These are phyloP conservation scores for Capsicum chinense DNA, from an alignment of 257 asterid species.

Conservation along the genomic window DNA sequence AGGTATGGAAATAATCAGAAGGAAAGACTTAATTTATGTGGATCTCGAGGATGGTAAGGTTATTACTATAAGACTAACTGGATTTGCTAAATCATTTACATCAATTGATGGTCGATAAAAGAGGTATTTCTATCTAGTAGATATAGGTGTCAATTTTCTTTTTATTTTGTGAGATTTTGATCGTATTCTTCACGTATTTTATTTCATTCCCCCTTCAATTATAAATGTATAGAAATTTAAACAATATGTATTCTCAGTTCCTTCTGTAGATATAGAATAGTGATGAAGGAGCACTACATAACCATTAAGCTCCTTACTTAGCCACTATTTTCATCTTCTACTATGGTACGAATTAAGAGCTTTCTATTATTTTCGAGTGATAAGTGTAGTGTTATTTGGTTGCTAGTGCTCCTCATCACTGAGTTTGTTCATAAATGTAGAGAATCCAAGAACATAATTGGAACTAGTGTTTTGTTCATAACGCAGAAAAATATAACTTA, in stretches of 20 bases:
- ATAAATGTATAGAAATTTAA: not conserved
- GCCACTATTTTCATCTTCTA: not conserved
- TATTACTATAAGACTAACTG: too few species aligned
- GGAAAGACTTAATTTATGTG: too few species aligned
- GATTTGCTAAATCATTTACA: too few species aligned
- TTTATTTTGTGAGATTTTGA: slow-evolving; percentile 1
- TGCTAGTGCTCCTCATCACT: too few species aligned
- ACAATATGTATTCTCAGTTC: not conserved
- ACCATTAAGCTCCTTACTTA: not conserved
- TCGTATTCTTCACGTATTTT: not conserved
- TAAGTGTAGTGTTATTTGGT: too few species aligned
- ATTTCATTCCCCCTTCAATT: not conserved
- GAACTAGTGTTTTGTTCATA: too few species aligned
- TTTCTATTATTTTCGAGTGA: too few species aligned
- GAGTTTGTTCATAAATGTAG: too few species aligned
- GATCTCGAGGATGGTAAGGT: too few species aligned
- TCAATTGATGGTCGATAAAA: too few species aligned
- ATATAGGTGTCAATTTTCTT: slow-evolving; percentile 27
- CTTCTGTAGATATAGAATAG: slow-evolving; percentile 26
- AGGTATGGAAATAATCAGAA: slow-evolving; percentile 32
- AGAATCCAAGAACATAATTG: too few species aligned
- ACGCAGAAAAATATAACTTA: too few species aligned
- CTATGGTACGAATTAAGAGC: not conserved
- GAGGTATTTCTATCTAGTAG: not conserved
- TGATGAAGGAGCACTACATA: not conserved